Evolutionary conservation across 2,329 filamentous ascomycete species (phyloP).

Genomic region (Claviceps sorghi): DNA sequence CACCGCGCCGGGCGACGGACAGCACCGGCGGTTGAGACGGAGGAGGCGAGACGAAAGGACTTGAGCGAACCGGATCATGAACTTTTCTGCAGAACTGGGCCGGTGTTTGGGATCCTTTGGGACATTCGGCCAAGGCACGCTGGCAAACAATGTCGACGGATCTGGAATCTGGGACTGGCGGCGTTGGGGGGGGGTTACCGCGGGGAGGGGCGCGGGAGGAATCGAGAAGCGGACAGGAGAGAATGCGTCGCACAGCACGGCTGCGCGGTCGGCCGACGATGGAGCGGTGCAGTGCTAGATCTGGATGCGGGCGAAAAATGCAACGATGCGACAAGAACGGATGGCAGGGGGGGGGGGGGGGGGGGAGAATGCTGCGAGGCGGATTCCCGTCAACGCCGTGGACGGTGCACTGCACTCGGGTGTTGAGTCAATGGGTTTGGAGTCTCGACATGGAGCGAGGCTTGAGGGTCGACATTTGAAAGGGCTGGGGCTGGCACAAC

Average conservation of each 20-base stretch:
- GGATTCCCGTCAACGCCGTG: background rate
- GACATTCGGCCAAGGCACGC: slow-evolving; percentile 5
- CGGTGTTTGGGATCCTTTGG: slow-evolving; percentile 1
- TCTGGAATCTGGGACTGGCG: background rate
- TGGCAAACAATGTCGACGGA: background rate
- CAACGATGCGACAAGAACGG: background rate
- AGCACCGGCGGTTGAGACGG: slow-evolving; percentile 17
- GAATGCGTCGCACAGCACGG: slow-evolving; percentile 2
- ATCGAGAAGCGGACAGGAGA: slow-evolving; percentile 2
- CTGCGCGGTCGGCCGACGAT: slow-evolving; percentile 1
- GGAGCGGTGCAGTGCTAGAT: background rate
- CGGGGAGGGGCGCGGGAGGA: background rate
- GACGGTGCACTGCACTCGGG: background rate
- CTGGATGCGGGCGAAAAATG: background rate
- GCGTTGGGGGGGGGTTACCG: background rate
- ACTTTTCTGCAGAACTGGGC: slow-evolving; percentile 6
- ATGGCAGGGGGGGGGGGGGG: background rate
- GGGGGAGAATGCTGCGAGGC: background rate
- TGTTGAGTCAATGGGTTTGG: background rate
- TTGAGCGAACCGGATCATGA: slow-evolving; percentile 8
- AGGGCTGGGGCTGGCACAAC: background rate
- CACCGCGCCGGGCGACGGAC: slow-evolving; percentile 18
- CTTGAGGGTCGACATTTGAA: background rate
- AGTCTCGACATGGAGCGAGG: background rate
- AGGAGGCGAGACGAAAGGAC: slow-evolving; percentile 4